Base-by-base conservation (phyloP, 208 protist species). In the Wallacemonas sp. region DNA sequence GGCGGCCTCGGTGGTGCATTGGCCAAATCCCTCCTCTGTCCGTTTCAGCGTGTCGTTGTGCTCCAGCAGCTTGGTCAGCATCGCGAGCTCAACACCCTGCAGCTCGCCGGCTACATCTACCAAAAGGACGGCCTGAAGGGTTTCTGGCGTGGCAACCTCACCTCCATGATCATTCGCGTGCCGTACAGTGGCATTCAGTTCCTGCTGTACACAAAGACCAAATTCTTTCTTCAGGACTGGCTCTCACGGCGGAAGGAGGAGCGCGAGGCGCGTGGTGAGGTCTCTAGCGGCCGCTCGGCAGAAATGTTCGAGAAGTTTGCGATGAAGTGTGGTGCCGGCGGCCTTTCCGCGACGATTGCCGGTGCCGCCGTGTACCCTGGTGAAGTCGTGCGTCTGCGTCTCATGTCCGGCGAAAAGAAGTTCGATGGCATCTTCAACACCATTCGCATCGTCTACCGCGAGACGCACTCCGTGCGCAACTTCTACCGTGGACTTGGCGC, bases 121-220 rank as follows among this genome's bases (percentile, higher is more conserved):
- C 26, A 68, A 11, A 76, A 78, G 3, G 88, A 94, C 1, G 88
- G 90, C 1, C 52, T 87, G 44, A 85, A 78, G 33, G 87, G 87
- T 19, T 94, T 96, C 61, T 96, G 87, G 83, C 79, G 79, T n/a
- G 91, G 91, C 21, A 96, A 96, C 64, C 77, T 93, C 12, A 94
- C 91, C 21, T 92, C 85, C 26, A 90, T 96, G 85, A 83, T 96
- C 14, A 85, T 94, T 58, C 87, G 91, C 32, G 81, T 96, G 8
- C 91, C 91, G 14, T 96, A 92, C 87, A 91, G 83, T 62, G 91
- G 88, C 32, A 81, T 96, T 29, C 91, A 96, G 67, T 92, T 94
- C 54, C 70, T 93, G 3, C 57, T 93, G 36, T 96, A 96, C 72
- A 82, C 74, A 21, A 64, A 79, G 61, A 33, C 87, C 21, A 96